These are phyloP conservation scores for Lentinula boryana DNA, from an alignment of 768 basidiomycete species.

Conservation along the genomic window DNA sequence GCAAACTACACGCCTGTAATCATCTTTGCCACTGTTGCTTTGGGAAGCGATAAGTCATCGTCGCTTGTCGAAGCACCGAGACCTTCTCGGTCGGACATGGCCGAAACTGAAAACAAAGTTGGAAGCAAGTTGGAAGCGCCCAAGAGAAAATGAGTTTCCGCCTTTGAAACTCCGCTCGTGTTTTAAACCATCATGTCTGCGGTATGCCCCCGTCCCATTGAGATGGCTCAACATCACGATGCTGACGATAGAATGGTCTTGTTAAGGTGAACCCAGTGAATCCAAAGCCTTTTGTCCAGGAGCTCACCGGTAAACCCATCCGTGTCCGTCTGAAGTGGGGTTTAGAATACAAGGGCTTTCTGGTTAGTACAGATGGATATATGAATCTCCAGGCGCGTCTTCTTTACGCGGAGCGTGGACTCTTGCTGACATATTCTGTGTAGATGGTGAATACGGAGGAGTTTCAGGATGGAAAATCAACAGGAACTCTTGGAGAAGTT, in stretches of 20 bases:
- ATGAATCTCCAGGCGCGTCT: constrained; percentile 93
- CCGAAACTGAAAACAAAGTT: constrained; percentile 4
- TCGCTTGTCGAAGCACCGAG: constrained; percentile 64
- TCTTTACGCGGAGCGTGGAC: not conserved
- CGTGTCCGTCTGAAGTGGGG: constrained; percentile 98
- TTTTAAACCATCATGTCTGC: constrained; percentile 57
- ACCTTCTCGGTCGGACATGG: constrained; percentile 91
- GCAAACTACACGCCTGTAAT: constrained; percentile 59
- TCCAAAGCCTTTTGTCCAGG: constrained; percentile 98
- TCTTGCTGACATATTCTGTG: not conserved
- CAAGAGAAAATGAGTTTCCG: constrained; percentile 6
- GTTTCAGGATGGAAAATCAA: constrained; percentile 92
- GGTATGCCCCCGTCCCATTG: constrained; percentile 32
- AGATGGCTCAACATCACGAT: not conserved
- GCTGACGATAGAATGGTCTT: constrained; percentile 8
- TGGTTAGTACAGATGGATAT: constrained; percentile 97
- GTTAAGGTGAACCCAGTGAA: constrained; percentile 85
- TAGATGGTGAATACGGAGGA: constrained; percentile 99
- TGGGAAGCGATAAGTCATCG: constrained; percentile 91
- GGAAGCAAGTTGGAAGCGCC: not conserved
- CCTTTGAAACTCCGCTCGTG: constrained; percentile 28
- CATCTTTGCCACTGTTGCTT: constrained; percentile 97
- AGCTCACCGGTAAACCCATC: constrained; percentile 95
- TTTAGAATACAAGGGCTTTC: constrained; percentile 96
- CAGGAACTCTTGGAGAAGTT: constrained; percentile 96